phyloP scores from a whole-genome alignment of 306 rosid genomes.

The Hippophae tibetana region DNA sequence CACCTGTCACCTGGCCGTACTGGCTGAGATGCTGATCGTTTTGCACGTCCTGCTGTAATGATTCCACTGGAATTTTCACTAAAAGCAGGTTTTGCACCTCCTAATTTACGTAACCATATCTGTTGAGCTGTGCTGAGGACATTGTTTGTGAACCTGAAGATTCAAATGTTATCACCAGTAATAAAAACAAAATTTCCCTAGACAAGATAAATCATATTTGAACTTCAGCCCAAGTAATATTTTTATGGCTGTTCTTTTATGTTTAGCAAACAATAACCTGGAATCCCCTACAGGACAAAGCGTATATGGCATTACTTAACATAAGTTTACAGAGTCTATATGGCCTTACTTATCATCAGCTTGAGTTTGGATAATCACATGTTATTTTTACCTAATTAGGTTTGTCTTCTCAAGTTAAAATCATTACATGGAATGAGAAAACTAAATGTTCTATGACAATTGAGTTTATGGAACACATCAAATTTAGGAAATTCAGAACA shows the following conservation, averaged over 20 bases:
- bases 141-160: constrained; percentile 76
- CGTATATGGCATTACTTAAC: too few species aligned
- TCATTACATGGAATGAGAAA: not conserved
- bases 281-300: too few species aligned
- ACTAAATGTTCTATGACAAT: not conserved
- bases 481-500: too few species aligned
- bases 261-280: too few species aligned
- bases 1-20: constrained; percentile 65
- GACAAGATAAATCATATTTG: too few species aligned
- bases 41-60: constrained; percentile 97
- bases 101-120: constrained; percentile 90
- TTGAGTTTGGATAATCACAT: not conserved
- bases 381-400: not conserved
- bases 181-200: too few species aligned
- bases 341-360: not conserved
- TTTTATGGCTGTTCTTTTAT: too few species aligned
- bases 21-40: constrained; percentile 59
- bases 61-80: constrained; percentile 74
- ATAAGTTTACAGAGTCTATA: too few species aligned
- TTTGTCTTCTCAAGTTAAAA: not conserved
- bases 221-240: too few species aligned
- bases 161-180: too few species aligned
- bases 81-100: constrained; percentile 87
- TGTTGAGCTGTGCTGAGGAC: constrained; percentile 97
- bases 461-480: not conserved